Percentiles rank a stretch among this genome's conserved stretches.
phyloP scores from a whole-genome alignment of 768 basidiomycete genomes.

The Suillus plorans region DNA sequence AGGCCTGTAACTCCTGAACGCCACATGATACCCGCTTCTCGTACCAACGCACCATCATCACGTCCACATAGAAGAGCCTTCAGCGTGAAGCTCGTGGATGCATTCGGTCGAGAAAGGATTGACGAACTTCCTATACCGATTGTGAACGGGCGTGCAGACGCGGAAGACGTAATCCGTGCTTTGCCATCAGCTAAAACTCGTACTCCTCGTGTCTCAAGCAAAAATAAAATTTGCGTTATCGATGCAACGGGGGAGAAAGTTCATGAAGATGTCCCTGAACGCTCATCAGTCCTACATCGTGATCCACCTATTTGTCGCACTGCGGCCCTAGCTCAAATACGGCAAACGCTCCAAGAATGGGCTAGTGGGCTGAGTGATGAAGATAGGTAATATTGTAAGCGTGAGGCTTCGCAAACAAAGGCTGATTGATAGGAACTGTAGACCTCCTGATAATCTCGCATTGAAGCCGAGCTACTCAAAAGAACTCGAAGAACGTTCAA shows the following conservation, averaged over 20 bases:
- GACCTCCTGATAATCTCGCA: constrained; percentile 36
- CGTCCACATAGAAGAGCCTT: constrained; percentile 46
- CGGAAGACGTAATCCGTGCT: constrained; percentile 14
- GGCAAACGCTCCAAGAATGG: constrained; percentile 56
- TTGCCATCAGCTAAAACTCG: constrained; percentile 10
- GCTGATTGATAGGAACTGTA: constrained; percentile 16
- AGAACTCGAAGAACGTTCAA: constrained; percentile 54
- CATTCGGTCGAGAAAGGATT: constrained; percentile 55
- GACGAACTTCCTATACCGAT: constrained; percentile 14
- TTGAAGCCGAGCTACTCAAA: constrained; percentile 45
- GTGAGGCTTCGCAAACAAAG: background rate
- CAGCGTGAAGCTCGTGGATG: constrained; percentile 64
- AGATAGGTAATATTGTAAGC: constrained; percentile 46
- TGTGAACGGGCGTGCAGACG: constrained; percentile 18
- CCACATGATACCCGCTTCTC: constrained; percentile 22
- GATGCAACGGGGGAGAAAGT: constrained; percentile 70
- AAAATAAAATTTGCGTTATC: constrained; percentile 53
- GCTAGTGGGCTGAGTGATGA: constrained; percentile 53
- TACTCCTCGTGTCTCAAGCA: constrained; percentile 29
- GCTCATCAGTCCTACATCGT: constrained; percentile 21
- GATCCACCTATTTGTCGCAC: constrained; percentile 32
- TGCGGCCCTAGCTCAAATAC: constrained; percentile 57
- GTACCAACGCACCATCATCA: constrained; percentile 21
- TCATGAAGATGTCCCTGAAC: constrained; percentile 30
- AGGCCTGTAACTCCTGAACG: constrained; percentile 21